Evolutionary conservation across 164 flowering plant species (phyloP).

Genomic region (Sedum album): DNA sequence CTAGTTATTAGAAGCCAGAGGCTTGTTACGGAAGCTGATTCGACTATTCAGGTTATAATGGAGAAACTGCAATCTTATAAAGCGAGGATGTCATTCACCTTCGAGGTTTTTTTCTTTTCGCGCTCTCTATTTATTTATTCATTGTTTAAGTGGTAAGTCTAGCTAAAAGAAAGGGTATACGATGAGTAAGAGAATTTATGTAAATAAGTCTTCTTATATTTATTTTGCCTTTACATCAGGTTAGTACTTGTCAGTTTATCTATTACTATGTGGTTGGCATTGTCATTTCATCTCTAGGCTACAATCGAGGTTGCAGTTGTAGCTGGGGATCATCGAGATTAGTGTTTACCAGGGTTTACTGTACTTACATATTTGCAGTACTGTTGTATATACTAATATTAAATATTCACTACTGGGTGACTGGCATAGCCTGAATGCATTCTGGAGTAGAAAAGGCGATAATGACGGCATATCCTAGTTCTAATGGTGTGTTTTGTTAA

Average conservation of each 20-base stretch:
- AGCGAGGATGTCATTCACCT: conserved; percentile 48
- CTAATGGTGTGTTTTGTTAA: background rate
- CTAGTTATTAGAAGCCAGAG: conserved; percentile 49
- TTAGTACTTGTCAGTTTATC: background rate
- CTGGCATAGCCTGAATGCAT: background rate
- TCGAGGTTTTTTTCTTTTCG: conserved; percentile 43
- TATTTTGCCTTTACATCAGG: background rate
- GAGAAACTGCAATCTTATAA: conserved; percentile 86
- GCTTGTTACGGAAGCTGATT: conserved; percentile 70
- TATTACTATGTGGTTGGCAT: background rate
- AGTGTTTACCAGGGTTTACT: background rate
- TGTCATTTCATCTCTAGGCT: background rate
- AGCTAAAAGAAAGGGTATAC: background rate
- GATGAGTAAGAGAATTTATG: background rate
- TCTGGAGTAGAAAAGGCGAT: background rate
- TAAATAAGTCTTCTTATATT: background rate
- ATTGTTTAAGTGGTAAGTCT: background rate
- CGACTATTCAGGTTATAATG: conserved; percentile 65
- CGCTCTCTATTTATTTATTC: background rate
- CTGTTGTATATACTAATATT: background rate
- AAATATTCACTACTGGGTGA: background rate
- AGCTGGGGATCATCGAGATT: background rate
- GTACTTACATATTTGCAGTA: background rate
- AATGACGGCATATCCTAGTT: background rate
- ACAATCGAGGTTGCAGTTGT: background rate